A percentile compares a stretch with the other conserved stretches of the same genome.
Evolutionary conservation across 306 rosid species (phyloP).

Genomic region (Begonia fuchsioides): DNA sequence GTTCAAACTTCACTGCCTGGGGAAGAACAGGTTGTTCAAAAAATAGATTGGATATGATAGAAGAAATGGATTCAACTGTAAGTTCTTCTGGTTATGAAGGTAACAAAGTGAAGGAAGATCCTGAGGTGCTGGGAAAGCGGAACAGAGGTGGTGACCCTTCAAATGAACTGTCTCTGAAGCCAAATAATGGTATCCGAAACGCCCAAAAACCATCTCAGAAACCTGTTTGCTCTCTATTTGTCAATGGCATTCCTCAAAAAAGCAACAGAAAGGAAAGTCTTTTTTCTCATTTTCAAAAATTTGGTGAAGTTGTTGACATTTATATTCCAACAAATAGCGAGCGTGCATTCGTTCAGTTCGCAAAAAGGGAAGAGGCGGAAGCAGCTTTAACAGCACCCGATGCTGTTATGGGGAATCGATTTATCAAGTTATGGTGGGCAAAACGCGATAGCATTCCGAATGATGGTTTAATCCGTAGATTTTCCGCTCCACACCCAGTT

Average conservation of each 20-base stretch:
- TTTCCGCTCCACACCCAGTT: constrained; percentile 4
- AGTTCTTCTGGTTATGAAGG: constrained; percentile 40
- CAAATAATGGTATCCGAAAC: constrained; percentile 35
- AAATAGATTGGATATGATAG: constrained; percentile 50
- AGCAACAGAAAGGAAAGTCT: constrained; percentile 67
- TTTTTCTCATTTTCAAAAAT: constrained; percentile 79
- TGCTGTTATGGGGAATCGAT: constrained; percentile 98
- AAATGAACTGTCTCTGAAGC: constrained; percentile 27
- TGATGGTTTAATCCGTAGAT: constrained; percentile 31
- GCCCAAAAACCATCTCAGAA: constrained; percentile 66
- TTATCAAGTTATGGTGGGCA: constrained; percentile 97
- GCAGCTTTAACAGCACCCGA: constrained; percentile 95
- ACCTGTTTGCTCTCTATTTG: constrained; percentile 83
- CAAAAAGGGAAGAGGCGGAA: constrained; percentile 97
- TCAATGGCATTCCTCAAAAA: constrained; percentile 72
- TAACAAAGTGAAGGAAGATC: constrained; percentile 45
- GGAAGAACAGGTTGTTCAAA: constrained; percentile 69
- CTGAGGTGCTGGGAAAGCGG: constrained; percentile 20
- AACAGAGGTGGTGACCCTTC: constrained; percentile 16
- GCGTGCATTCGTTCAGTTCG: constrained; percentile 91
- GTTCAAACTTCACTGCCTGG: constrained; percentile 59
- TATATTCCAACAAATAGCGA: constrained; percentile 73
- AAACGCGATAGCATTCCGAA: constrained; percentile 85
- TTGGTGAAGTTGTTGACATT: constrained; percentile 81
- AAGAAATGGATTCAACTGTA: constrained; percentile 31